These are phyloP conservation scores for Oryza rufipogon DNA, from an alignment of 176 grass and related monocot genomes.

Conservation along the genomic window DNA sequence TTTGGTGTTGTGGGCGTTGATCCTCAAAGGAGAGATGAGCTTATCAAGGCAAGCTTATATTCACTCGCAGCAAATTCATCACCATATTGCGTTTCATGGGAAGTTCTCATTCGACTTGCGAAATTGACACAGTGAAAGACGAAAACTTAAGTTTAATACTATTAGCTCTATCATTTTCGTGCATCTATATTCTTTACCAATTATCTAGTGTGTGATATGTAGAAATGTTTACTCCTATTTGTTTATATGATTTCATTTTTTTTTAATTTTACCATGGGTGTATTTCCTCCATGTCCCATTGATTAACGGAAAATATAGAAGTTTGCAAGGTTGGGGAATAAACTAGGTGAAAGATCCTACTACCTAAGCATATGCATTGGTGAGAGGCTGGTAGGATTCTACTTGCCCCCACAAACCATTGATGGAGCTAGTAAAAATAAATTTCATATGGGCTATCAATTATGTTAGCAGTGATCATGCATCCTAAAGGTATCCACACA, in stretches of 20 bases:
- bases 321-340: not conserved
- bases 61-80: slow-evolving; percentile 4
- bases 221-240: not conserved
- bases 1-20: slow-evolving; percentile 79
- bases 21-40: slow-evolving; percentile 83
- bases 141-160: not conserved
- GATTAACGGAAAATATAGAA: not conserved
- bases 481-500: not conserved
- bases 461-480: not conserved
- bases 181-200: not conserved
- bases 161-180: not conserved
- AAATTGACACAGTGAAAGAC: not conserved
- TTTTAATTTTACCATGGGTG: not conserved
- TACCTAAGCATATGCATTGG: not conserved
- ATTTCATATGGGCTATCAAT: not conserved
- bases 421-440: not conserved
- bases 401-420: not conserved
- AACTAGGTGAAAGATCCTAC: not conserved
- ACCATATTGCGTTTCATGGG: not conserved
- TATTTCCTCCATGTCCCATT: not conserved
- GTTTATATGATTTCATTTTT: not conserved
- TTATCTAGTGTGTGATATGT: not conserved
- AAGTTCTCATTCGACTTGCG: not conserved
- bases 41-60: slow-evolving; percentile 76
- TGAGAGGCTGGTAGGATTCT: not conserved